Conservation (phyloP, 495 filamentous ascomycete species). For the Hypoxylon fragiforme region DNA sequence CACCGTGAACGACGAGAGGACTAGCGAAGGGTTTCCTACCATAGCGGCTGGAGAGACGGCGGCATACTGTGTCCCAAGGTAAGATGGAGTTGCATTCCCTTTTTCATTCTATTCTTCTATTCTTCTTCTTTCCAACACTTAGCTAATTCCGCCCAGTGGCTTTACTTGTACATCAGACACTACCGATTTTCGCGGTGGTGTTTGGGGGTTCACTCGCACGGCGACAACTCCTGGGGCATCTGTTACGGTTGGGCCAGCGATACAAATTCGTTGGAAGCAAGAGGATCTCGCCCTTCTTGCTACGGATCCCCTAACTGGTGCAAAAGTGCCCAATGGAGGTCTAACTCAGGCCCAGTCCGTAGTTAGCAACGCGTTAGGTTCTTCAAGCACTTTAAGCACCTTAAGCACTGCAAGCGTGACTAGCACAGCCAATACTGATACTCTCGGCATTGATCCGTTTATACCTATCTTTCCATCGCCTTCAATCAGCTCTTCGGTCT, state of each 20-base stretch:
- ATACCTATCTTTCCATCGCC: no score
- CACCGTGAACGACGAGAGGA: slow-evolving; percentile 31
- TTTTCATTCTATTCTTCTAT: no score
- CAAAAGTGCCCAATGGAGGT: slow-evolving; percentile 7
- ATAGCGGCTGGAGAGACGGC: slow-evolving; percentile 42
- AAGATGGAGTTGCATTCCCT: slow-evolving; percentile 1
- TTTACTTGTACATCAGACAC: slow-evolving; percentile 45
- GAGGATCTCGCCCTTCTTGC: slow-evolving; percentile 41
- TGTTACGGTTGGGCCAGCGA: slow-evolving; percentile 44
- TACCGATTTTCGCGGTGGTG: slow-evolving; percentile 45
- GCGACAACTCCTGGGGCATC: slow-evolving; percentile 20
- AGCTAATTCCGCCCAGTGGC: no score
- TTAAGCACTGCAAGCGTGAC: no score
- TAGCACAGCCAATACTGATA: no score
- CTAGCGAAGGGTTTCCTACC: slow-evolving; percentile 42
- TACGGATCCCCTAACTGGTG: slow-evolving; percentile 43
- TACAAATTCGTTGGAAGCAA: slow-evolving; percentile 47
- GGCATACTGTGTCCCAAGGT: slow-evolving; percentile 43
- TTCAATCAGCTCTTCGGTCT: no score
- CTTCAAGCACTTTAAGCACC: no score
- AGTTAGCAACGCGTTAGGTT: not conserved
- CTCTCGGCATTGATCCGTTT: no score
- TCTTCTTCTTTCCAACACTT: no score
- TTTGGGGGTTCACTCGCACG: slow-evolving; percentile 42
- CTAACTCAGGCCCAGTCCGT: not conserved